Percentiles rank a stretch among this genome's conserved stretches.
Evolutionary conservation across 108 stramenopile species (phyloP).

Genomic region (Schizochytrium sp.): DNA sequence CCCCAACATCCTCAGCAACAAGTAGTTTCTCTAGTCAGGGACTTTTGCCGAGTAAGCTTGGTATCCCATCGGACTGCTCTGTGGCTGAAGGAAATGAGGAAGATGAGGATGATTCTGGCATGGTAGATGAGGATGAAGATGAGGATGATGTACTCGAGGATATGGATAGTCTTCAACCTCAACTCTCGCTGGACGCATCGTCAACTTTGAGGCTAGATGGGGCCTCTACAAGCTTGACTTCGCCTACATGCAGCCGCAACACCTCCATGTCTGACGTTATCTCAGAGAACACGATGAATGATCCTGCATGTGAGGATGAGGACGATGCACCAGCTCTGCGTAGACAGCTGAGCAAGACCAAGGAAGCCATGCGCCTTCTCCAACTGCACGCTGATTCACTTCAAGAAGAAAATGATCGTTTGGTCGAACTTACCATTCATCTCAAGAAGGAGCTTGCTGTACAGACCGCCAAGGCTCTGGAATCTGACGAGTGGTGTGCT

Average conservation of each 20-base stretch:
- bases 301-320: neutral
- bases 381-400: neutral
- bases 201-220: no score
- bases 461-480: slow-evolving; percentile 59
- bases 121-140: neutral
- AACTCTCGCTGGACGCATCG: no score
- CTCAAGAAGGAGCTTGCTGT: slow-evolving; percentile 45
- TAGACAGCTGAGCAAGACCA: neutral
- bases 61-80: no score
- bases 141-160: neutral
- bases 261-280: neutral
- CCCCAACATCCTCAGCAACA: no score
- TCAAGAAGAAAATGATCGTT: neutral
- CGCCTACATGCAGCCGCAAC: slow-evolving; percentile 6
- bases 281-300: neutral
- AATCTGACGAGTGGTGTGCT: slow-evolving; percentile 58
- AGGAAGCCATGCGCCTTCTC: neutral
- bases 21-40: no score
- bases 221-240: neutral
- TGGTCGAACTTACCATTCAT: neutral
- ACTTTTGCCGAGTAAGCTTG: no score
- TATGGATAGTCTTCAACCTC: no score
- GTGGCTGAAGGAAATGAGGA: no score
- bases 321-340: neutral
- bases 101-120: no score